Conservation (phyloP, 1,284 basidiomycete species). For the Ceratobasidium sp. region DNA sequence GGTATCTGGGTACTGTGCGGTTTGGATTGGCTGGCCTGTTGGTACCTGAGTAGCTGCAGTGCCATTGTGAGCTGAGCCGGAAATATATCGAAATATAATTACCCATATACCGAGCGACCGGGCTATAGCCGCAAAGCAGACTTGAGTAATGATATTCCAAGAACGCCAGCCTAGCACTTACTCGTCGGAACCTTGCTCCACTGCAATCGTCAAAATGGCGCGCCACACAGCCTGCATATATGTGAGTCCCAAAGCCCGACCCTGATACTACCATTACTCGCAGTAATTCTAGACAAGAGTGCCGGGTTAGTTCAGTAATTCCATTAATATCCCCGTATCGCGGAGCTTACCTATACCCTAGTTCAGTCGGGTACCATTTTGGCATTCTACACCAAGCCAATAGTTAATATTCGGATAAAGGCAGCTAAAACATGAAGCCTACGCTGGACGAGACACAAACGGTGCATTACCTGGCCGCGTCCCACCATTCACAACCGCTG, state of each 20-base stretch:
- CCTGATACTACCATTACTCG: not conserved
- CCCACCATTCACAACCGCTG: not conserved
- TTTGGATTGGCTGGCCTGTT: not conserved
- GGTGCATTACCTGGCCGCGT: not conserved
- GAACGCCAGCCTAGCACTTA: not conserved
- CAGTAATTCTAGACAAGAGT: not conserved
- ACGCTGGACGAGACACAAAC: not conserved
- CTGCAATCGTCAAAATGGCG: not conserved
- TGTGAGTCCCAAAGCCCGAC: not conserved
- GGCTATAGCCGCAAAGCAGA: not conserved
- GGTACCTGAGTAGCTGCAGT: not conserved
- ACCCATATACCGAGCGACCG: not conserved
- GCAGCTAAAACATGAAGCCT: not conserved
- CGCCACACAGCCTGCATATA: slow-evolving; percentile 6
- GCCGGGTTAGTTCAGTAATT: not conserved
- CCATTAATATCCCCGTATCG: not conserved
- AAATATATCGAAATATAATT: not conserved
- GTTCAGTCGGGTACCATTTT: not conserved
- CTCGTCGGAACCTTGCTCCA: slow-evolving; percentile 1
- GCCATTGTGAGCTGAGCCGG: not conserved
- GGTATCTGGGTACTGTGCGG: slow-evolving; percentile 1
- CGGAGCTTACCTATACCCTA: not conserved
- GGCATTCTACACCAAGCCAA: not conserved
- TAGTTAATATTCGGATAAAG: not conserved
- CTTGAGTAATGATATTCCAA: not conserved